Percentiles rank a stretch among this genome's conserved stretches.
Conservation (phyloP, 352 stramenopile species). For the Phytopythium cucurbitacearum region DNA sequence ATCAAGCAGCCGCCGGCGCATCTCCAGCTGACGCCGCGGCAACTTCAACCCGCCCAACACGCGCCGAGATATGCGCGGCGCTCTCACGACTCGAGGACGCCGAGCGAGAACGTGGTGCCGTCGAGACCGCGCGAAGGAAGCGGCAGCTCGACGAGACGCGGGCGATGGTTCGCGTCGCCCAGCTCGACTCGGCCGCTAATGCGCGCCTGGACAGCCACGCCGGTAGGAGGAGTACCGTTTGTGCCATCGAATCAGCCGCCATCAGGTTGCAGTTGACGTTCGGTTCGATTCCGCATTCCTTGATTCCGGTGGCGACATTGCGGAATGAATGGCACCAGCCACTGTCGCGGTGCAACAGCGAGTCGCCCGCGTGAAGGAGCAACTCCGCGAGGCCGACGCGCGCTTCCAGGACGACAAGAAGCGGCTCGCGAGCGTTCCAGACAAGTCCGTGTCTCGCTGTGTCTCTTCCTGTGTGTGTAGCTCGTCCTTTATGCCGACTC, state of each 20-base stretch:
- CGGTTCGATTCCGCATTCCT: too few relatives aligned
- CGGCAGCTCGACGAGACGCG: constrained; percentile 33
- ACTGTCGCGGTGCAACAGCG: background rate
- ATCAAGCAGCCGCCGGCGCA: background rate
- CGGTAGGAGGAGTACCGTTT: constrained; percentile 13
- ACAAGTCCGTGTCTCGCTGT: constrained; percentile 36
- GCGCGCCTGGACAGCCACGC: constrained; percentile 23
- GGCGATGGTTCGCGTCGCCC: constrained; percentile 45
- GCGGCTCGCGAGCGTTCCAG: constrained; percentile 26
- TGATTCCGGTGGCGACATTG: too few relatives aligned
- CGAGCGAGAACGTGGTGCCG: constrained; percentile 14
- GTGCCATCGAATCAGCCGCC: background rate
- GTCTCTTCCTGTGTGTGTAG: background rate
- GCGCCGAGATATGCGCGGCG: background rate
- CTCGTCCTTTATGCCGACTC: background rate
- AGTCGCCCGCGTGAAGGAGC: constrained; percentile 19
- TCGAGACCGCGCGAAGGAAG: background rate
- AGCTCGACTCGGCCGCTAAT: constrained; percentile 39
- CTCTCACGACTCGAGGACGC: constrained; percentile 1
- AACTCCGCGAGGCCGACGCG: constrained; percentile 28
- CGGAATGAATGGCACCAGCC: constrained; percentile 1
- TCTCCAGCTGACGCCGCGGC: background rate
- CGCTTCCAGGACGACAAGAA: constrained; percentile 48
- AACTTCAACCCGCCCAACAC: background rate
- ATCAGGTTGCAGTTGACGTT: too few relatives aligned